Evolutionary conservation across 2,329 filamentous ascomycete species (phyloP).

Genomic region (Aphanoascus verrucosus): DNA sequence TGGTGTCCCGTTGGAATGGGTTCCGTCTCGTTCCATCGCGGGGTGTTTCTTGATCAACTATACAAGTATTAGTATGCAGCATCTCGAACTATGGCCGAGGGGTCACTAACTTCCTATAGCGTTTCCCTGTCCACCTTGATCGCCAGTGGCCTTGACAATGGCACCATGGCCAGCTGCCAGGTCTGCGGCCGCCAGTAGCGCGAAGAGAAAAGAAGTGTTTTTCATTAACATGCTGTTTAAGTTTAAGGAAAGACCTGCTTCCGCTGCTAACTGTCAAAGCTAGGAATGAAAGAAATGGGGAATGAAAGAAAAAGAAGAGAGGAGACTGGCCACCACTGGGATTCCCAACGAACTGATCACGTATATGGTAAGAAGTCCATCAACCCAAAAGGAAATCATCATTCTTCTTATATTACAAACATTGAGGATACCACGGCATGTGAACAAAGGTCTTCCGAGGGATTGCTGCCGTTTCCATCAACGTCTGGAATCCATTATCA

Average conservation of each 20-base stretch:
- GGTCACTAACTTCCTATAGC: constrained; percentile 38
- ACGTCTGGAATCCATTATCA: background rate
- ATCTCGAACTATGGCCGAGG: constrained; percentile 26
- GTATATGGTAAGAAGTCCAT: background rate
- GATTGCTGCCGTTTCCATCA: background rate
- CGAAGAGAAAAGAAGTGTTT: constrained; percentile 22
- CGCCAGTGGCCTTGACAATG: constrained; percentile 48
- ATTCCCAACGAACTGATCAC: no score
- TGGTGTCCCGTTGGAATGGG: constrained; percentile 55
- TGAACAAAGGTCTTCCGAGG: background rate
- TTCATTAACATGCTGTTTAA: constrained; percentile 22
- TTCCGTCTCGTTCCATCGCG: constrained; percentile 50
- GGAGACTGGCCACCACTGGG: background rate
- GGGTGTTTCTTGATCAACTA: constrained; percentile 45
- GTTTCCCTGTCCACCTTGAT: constrained; percentile 44
- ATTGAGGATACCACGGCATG: background rate
- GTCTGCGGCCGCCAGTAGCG: constrained; percentile 44
- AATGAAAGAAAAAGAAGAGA: background rate
- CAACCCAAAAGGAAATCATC: background rate
- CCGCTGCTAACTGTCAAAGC: constrained; percentile 53
- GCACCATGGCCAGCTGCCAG: constrained; percentile 52
- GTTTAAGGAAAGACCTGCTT: constrained; percentile 64
- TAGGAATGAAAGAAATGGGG: constrained; percentile 1
- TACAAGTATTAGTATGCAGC: background rate
- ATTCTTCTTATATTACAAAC: constrained; percentile 2